Evolutionary conservation across 768 basidiomycete species (phyloP).

Genomic region (Tylopilus plumbeoviolaceoides): DNA sequence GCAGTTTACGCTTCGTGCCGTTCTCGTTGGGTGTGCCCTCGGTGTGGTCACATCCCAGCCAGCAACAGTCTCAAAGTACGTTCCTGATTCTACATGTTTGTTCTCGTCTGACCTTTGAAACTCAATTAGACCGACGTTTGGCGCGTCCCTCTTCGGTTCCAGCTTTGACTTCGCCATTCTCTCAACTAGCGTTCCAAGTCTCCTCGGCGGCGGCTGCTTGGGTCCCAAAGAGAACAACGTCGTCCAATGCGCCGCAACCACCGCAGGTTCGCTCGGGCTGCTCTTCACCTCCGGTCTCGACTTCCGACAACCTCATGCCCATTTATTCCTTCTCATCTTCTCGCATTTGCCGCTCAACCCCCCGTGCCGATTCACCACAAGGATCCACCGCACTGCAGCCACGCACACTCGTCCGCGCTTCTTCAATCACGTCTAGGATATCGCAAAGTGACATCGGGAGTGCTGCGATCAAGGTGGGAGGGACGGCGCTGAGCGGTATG

Average conservation of each 20-base stretch:
- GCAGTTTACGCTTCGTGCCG: too few species aligned
- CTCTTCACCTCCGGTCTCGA: slow-evolving; percentile 56
- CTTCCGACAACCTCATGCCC: too few species aligned
- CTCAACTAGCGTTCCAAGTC: slow-evolving; percentile 43
- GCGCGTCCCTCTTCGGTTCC: slow-evolving; percentile 53
- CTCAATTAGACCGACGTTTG: slow-evolving; percentile 52
- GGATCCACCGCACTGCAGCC: too few species aligned
- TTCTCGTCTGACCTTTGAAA: neutral
- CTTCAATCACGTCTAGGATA: too few species aligned
- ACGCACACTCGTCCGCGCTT: too few species aligned
- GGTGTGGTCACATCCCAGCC: slow-evolving; percentile 55
- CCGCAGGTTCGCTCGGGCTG: slow-evolving; percentile 56
- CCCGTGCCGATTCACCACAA: too few species aligned
- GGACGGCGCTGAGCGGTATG: too few species aligned
- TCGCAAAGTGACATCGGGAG: too few species aligned
- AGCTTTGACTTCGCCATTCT: slow-evolving; percentile 45
- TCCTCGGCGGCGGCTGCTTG: slow-evolving; percentile 50
- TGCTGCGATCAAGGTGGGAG: too few species aligned
- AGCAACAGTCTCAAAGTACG: slow-evolving; percentile 55
- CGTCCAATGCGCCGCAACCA: slow-evolving; percentile 24
- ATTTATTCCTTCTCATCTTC: too few species aligned
- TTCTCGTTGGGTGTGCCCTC: too few species aligned
- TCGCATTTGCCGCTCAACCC: too few species aligned
- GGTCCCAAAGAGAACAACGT: slow-evolving; percentile 57
- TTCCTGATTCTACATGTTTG: neutral